Base-by-base conservation (phyloP, 2,329 filamentous ascomycete species). In the Xylariaceae sp. region DNA sequence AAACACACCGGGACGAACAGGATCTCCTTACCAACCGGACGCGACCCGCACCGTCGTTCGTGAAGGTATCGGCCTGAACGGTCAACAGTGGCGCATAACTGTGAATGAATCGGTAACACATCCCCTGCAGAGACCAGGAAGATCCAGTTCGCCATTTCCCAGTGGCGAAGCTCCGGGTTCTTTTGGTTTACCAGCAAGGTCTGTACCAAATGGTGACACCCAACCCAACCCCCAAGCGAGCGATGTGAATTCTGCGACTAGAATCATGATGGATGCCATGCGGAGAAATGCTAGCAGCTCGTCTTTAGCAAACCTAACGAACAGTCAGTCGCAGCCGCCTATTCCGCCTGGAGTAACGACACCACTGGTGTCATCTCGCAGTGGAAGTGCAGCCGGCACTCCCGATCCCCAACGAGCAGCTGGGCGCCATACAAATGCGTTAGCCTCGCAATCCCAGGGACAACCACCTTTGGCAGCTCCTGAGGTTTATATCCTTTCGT, bases 401-500 rank as follows among this genome's bases (percentile, higher is more conserved):
- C 73, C 74, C 2, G 72, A 76, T 45, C 59, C 56, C 1, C 51
- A 52, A 3, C 64, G 70, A 50, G 59, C 64, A 16, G 50, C 51
- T 9, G 61, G 56, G 19, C 55, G 52, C 38, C 47, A 56, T 30
- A 60, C 56, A 43, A 58, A 48, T 34, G 36, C 54, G n/a, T 39
- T 55, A 26, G 44, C 56, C 9, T 43, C 48, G 38, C 39, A 44
- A 44, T 38, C 47, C 48, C 47, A 47, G 34, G 43, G 35, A 29
- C 50, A 49, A 13, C 34, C 45, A 18, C 41, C 55, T 12, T 36
- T 58, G 15, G 56, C 56, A 24, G 63, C 63, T 18, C 65, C 72
- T 0, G 73, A 78, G 44, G 75, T 82, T 2, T 83, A 82, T 49
- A 73, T 84, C 18, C 56, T 84, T 6, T 76, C 72, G 13, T 83